Evolutionary conservation across 441 rosid species (phyloP).

Genomic region (Breynia disticha): DNA sequence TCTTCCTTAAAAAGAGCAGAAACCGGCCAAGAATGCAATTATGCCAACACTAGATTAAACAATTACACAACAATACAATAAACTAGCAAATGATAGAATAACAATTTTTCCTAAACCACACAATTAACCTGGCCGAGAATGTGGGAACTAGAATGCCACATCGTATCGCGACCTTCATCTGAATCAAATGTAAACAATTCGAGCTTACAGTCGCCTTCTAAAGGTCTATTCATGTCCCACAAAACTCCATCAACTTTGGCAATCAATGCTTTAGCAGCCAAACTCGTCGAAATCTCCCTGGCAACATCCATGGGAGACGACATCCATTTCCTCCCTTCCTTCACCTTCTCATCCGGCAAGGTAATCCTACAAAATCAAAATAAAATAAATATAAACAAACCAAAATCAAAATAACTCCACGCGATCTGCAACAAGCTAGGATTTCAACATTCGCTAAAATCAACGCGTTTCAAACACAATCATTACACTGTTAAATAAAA

Average conservation of each 20-base stretch:
- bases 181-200: conserved; percentile 61
- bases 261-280: conserved; percentile 68
- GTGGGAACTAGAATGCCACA: conserved; percentile 99
- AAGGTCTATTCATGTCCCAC: conserved; percentile 85
- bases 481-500: too few relatives aligned
- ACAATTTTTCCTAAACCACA: neutral
- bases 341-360: conserved; percentile 57
- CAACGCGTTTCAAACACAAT: too few relatives aligned
- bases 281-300: conserved; percentile 50
- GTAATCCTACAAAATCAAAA: conserved; percentile 38
- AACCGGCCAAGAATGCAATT: too few relatives aligned
- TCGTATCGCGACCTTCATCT: conserved; percentile 88
- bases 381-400: neutral
- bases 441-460: neutral
- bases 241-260: conserved; percentile 60
- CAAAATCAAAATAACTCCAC: neutral
- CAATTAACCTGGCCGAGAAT: conserved; percentile 82
- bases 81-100: neutral
- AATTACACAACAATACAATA: too few relatives aligned
- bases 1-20: too few relatives aligned
- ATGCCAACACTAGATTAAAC: too few relatives aligned
- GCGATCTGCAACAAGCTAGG: neutral
- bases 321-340: conserved; percentile 77
- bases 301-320: conserved; percentile 81
- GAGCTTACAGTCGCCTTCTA: conserved; percentile 74